Percentiles rank a stretch among this genome's conserved stretches.
phyloP scores from a whole-genome alignment of 352 stramenopile species.

The Phytopythium oedochilum region DNA sequence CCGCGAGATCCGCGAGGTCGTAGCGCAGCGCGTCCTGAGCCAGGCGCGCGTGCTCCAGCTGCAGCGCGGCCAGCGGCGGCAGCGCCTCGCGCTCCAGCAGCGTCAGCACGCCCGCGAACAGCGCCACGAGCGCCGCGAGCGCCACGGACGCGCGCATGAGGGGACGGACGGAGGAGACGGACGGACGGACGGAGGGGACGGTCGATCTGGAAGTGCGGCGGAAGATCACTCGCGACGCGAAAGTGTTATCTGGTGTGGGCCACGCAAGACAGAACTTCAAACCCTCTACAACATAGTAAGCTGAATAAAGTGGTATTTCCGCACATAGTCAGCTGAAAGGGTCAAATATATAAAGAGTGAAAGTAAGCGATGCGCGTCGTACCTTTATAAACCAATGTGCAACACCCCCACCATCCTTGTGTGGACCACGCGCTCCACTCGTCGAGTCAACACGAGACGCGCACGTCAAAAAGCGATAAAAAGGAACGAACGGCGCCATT shows the following conservation, averaged over 20 bases:
- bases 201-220: no score
- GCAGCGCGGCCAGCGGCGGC: conserved; percentile 24
- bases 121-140: conserved; percentile 32
- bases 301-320: no score
- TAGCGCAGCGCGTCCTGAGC: conserved; percentile 24
- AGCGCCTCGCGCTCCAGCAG: conserved; percentile 43
- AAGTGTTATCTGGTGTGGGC: not conserved
- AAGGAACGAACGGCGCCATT: no score
- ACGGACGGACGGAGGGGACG: not conserved
- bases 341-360: no score
- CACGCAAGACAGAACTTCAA: not conserved
- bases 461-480: no score
- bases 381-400: no score
- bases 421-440: no score
- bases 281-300: not conserved
- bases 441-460: no score
- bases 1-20: conserved; percentile 42
- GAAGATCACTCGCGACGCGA: no score
- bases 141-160: conserved; percentile 19
- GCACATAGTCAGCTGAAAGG: no score
- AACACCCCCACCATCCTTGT: no score
- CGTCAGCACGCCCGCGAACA: conserved; percentile 43
- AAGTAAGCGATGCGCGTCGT: no score
- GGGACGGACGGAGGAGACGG: not conserved
- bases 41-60: conserved; percentile 24